These are phyloP conservation scores for Colletotrichum higginsianum DNA, from an alignment of 2,329 filamentous ascomycete species.

Conservation along the genomic window DNA sequence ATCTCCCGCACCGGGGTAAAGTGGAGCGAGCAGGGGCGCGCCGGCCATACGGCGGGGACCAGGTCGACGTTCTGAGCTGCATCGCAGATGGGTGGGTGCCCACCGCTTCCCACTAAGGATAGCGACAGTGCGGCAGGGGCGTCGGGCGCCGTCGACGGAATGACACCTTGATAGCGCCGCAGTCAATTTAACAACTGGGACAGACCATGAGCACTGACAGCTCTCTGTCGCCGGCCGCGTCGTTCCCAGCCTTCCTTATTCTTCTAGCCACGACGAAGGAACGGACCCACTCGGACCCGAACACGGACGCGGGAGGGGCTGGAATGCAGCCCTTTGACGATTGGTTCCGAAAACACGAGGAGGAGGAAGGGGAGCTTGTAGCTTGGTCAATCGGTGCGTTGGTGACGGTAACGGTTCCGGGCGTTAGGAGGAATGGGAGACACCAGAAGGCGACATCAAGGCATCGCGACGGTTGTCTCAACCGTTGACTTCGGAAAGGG, in stretches of 20 bases:
- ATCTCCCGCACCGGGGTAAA: constrained; percentile 25
- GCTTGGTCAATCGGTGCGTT: constrained; percentile 4
- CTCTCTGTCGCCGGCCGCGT: neutral
- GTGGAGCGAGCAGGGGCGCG: neutral
- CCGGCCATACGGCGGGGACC: constrained; percentile 31
- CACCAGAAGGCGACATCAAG: neutral
- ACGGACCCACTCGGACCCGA: constrained; percentile 19
- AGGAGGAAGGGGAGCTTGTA: neutral
- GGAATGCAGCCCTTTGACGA: constrained; percentile 24
- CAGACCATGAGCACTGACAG: constrained; percentile 9
- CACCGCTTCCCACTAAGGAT: constrained; percentile 5
- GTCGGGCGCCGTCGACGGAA: constrained; percentile 26
- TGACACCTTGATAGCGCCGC: constrained; percentile 34
- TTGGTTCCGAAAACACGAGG: constrained; percentile 8
- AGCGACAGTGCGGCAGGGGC: constrained; percentile 28
- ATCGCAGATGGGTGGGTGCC: constrained; percentile 36
- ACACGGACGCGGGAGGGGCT: constrained; percentile 22
- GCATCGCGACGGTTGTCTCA: neutral
- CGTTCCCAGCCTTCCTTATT: neutral
- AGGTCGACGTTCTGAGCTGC: constrained; percentile 8
- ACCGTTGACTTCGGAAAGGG: neutral
- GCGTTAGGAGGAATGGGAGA: constrained; percentile 1
- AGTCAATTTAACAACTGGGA: neutral
- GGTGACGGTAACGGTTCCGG: neutral
- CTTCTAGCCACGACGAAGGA: neutral